phyloP scores from a whole-genome alignment of 108 stramenopile species.

The Aurantiochytrium sp. region DNA sequence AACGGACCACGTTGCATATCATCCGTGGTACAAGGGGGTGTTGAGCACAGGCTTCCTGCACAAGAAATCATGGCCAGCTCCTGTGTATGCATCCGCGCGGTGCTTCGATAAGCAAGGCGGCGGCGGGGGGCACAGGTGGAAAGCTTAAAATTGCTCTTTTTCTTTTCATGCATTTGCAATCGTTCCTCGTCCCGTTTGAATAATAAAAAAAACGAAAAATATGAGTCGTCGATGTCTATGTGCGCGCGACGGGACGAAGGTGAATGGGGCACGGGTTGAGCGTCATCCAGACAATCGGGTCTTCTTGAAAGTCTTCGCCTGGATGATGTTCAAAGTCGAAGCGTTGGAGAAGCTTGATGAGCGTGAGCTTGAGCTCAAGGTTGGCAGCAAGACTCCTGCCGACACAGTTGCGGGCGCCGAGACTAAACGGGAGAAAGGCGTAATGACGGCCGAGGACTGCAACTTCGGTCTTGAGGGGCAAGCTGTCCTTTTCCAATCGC shows the following conservation, averaged over 20 bases:
- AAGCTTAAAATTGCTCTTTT: too few species aligned
- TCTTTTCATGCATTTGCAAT: too few species aligned
- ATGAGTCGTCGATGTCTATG: background rate
- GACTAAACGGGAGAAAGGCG: background rate
- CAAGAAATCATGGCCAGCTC: too few species aligned
- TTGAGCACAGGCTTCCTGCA: too few species aligned
- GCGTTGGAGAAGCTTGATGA: background rate
- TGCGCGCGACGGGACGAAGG: background rate
- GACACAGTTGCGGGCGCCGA: background rate
- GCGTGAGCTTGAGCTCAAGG: background rate
- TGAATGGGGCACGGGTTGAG: background rate
- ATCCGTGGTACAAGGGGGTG: too few species aligned
- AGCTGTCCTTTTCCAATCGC: background rate
- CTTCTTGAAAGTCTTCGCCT: background rate
- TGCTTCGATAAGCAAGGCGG: too few species aligned
- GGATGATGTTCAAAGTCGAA: background rate
- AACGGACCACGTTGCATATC: too few species aligned
- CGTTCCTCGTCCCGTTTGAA: too few species aligned
- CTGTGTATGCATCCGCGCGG: too few species aligned
- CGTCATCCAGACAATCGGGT: background rate
- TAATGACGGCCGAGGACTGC: background rate
- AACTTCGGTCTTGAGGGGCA: background rate
- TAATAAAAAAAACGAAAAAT: too few species aligned
- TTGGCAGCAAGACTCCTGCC: background rate
- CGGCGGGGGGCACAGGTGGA: too few species aligned